Evolutionary conservation across 768 basidiomycete species (phyloP).

Genomic region (Leccinum boreale): DNA sequence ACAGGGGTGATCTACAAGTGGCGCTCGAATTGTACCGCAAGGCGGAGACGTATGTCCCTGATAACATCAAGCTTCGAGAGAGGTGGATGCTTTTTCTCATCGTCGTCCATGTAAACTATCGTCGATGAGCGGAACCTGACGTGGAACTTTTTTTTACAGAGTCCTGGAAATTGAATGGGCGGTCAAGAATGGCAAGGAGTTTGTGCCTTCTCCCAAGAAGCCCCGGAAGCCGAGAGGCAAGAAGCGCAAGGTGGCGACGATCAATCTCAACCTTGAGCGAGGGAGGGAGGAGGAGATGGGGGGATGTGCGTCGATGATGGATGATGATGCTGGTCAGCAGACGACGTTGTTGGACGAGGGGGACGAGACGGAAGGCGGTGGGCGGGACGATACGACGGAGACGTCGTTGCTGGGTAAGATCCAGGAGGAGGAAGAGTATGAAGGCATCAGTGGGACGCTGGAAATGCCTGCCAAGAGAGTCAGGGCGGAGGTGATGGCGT

Average conservation of each 20-base stretch:
- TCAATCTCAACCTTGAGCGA: slow-evolving; percentile 13
- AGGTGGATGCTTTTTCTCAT: slow-evolving; percentile 69
- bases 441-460: slow-evolving; percentile 13
- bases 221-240: slow-evolving; percentile 33
- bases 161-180: slow-evolving; percentile 84
- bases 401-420: slow-evolving; percentile 11
- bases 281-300: slow-evolving; percentile 13
- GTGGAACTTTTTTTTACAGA: slow-evolving; percentile 35
- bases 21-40: slow-evolving; percentile 82
- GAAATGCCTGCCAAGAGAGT: slow-evolving; percentile 30
- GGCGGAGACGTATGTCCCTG: slow-evolving; percentile 80
- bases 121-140: slow-evolving; percentile 43
- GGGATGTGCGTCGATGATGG: neutral
- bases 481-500: slow-evolving; percentile 17
- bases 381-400: slow-evolving; percentile 13
- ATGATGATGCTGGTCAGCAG: neutral
- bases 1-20: slow-evolving; percentile 73
- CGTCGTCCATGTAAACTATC: slow-evolving; percentile 61
- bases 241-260: slow-evolving; percentile 29
- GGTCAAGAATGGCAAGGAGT: slow-evolving; percentile 57
- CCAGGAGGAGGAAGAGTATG: slow-evolving; percentile 32
- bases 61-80: slow-evolving; percentile 81
- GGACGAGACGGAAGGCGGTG: slow-evolving; percentile 36
- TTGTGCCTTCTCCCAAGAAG: slow-evolving; percentile 55
- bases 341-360: slow-evolving; percentile 35